Evolutionary conservation across 805 yeast genomes (phyloP), one percentile per base, ranked within the genome.

Genomic region (Barnettozyma populi): DNA sequence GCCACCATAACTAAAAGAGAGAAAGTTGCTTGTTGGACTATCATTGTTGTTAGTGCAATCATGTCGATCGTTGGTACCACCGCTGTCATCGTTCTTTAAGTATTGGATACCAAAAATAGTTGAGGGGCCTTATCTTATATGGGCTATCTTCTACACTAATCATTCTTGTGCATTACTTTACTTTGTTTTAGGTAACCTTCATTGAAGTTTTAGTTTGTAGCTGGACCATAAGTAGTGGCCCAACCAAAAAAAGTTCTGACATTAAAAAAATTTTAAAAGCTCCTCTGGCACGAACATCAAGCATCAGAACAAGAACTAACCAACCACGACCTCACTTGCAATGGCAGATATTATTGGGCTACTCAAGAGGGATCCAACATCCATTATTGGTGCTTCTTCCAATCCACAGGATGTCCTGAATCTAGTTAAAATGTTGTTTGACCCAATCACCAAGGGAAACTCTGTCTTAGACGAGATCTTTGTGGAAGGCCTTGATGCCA

Each of bases 401-500:
- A 20, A 24, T 18, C 32, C 52, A 2, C 32, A 46, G 1, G 53
- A 51, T 7, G 42, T 52, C 5, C 36, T 59, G 9, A 16, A 37
- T n/a, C 44, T 59, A 9, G 57, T 57, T 9, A 61, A 61, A 47
- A 36, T 53, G 4, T 27, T 56, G 2, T 44, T 61, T 25, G 65
- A 60, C 43, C 65, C 65, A 8, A 57, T 61, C 41, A 52, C 55
- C 5, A 49, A 56, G 43, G 57, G 54, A 2, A 52, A 60, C 46
- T 56, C 94, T 1, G 84, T 86, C 6, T 71, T 92, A 19, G 96
- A 90, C 64, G 90, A 87, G 61, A 74, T 92, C 19, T 80, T 84
- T 56, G 75, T 85, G 13, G 95, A 90, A 43, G 98, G 97, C 1
- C 71, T 92, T 46, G 96, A 87, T 63, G 82, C 96, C 21, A 77